Percentiles rank a stretch among this genome's conserved stretches.
These are phyloP conservation scores for Stropharia rugosoannulata DNA, from an alignment of 768 basidiomycete genomes.

Conservation along the genomic window DNA sequence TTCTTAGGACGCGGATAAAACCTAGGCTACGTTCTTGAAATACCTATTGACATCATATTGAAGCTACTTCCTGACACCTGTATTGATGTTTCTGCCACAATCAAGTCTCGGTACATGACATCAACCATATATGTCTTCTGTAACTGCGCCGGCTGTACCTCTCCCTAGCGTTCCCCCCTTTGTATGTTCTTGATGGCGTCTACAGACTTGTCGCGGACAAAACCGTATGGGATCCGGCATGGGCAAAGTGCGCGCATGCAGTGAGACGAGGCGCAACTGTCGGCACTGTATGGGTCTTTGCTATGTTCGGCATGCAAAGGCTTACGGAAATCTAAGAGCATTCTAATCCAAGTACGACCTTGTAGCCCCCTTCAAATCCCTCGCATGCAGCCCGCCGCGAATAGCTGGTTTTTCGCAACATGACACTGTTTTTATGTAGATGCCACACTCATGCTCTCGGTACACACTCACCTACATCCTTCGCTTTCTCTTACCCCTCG, in stretches of 20 bases:
- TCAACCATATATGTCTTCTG: no score
- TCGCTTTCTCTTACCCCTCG: conserved; percentile 74
- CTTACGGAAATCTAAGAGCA: conserved; percentile 65
- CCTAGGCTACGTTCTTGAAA: no score
- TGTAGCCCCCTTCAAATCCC: neutral
- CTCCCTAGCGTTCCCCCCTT: conserved; percentile 69
- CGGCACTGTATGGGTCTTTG: conserved; percentile 60
- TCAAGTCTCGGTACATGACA: no score
- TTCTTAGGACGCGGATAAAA: no score
- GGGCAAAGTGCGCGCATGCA: conserved; percentile 86
- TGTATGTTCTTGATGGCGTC: conserved; percentile 83
- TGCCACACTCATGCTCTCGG: conserved; percentile 74
- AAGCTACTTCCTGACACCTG: no score
- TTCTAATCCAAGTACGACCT: conserved; percentile 57
- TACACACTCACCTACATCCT: conserved; percentile 70
- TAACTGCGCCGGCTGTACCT: neutral
- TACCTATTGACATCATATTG: no score
- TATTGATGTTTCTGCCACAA: no score
- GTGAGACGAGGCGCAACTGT: conserved; percentile 66
- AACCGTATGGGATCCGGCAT: conserved; percentile 69
- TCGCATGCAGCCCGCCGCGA: conserved; percentile 51
- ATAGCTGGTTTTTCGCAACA: conserved; percentile 58
- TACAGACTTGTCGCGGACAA: conserved; percentile 81
- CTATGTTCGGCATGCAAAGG: conserved; percentile 73
- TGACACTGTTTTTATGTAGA: conserved; percentile 67